Base-by-base conservation (phyloP, 768 basidiomycete species). In the Calocera cornea region DNA sequence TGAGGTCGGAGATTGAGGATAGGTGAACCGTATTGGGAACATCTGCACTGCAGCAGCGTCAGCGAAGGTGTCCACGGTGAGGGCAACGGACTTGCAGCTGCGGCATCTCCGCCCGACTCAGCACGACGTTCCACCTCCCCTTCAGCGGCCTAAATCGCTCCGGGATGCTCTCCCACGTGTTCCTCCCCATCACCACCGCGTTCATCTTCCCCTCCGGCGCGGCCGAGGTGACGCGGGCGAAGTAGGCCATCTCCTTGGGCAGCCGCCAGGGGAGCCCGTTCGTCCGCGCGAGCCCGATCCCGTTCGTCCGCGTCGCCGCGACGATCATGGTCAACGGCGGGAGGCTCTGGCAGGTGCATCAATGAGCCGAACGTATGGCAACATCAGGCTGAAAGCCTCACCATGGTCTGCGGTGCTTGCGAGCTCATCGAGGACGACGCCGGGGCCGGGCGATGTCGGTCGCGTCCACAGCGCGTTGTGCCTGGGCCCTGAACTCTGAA, bases 121-220 rank as follows among this genome's bases (percentile, higher is more conserved):
- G 77, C 67, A 99, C 86, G 29, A 95, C 75, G 74, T 98, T 99
- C 66, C 82, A 66, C 64, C 97, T 82, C 49, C 82, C 83, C 44
- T 83, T 79, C 22, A 99, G 81, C 2, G 97, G 97, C 69, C 89
- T 82, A 77, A 88, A 90, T 75, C 86, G 90, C 22, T 74, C 70
- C 8, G 97, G 95, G 66, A 99, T 97, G 75, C 91, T 91, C 78
- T 97, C 93, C 97, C 97, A 99, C 16, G 94, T 95, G 73, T 90
- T 93, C 67, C 95, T 83, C 14, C 97, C 97, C 95, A 99, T 97
- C 66, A 97, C 79, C 22, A 97, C 87, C 0, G 83, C 85, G 77
- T 97, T 98, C 68, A 75, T 78, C 50, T 73, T 74, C 5, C 80
- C 82, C 40, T 80, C 77, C 5, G 86, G 84, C 34, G 86, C 83